Base-by-base conservation (phyloP, 192 early-diverging fungal species). In the Linnemannia exigua region DNA sequence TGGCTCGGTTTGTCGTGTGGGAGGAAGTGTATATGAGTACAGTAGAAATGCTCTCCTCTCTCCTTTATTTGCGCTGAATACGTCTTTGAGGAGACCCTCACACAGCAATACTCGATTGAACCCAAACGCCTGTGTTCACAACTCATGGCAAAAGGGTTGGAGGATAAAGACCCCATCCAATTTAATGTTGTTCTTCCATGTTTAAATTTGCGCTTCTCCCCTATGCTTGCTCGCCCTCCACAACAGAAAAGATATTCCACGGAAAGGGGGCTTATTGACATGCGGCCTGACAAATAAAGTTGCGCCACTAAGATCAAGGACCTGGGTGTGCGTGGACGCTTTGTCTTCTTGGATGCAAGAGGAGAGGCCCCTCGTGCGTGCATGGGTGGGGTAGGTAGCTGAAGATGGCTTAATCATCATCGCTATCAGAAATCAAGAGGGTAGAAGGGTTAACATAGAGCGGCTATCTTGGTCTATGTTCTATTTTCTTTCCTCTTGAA, bases 291-390 rank as follows among this genome's bases (percentile, higher is more conserved):
- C 38, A 70, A 70, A 44, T 72, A 48, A 50, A 46, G 71, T 72
- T 72, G 71, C 16, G 72, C 72, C 72, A 51, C 72, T 74, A 74
- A 74, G 25, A 74, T 35, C 51, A 47, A 54, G 41, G 72, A 74
- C 44, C 72, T 35, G 72, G 14, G 51, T 35, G 72, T 33, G 50
- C 72, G 72, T 74, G 72, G 72, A 74, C 28, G 35, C 20, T 44
- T 44, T 44, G 3, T 44, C 5, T 44, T 44, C 41, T 44, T 44
- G 5, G 41, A 9, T 9, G 5, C 41, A 44, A 44, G 9, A 9
- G 41, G 41, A 9, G 41, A 44, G 9, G 9, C 41, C 41, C 58
- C 14, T 63, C 28, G 58, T 63, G 58, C 28, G 58, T 31, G 28
- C 31, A 12, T 63, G 58, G 58, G 9, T 3, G 3, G 41, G 9